Conservation (phyloP, 192 early-diverging fungal species). For the Phlyctochytrium arcticum region DNA sequence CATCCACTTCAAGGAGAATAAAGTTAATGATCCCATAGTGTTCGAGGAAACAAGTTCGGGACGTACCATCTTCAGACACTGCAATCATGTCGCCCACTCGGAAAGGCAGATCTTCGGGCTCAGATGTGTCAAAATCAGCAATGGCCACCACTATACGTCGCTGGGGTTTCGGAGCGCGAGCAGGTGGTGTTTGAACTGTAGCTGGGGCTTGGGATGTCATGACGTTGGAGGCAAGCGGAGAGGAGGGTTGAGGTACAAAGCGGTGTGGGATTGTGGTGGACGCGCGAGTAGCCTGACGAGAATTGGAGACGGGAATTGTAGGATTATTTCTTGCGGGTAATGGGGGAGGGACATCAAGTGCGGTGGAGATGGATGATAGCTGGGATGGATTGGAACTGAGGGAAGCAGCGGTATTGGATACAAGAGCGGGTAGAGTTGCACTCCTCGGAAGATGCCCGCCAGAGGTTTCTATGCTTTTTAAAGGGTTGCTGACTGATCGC, state of each 20-base stretch:
- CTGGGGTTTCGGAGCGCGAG: not conserved
- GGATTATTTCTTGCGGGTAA: no score
- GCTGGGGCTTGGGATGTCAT: not conserved
- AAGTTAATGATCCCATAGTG: no score
- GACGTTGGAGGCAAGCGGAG: not conserved
- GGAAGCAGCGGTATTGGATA: no score
- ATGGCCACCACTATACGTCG: slow-evolving; percentile 1
- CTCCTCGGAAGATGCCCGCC: not conserved
- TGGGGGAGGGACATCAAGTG: no score
- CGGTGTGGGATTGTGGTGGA: not conserved
- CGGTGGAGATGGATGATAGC: no score
- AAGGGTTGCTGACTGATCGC: not conserved
- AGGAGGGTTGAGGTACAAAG: not conserved
- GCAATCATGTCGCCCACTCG: slow-evolving; percentile 21
- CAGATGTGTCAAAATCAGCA: slow-evolving; percentile 7
- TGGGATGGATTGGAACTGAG: no score
- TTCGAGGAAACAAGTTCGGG: no score
- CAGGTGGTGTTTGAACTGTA: not conserved
- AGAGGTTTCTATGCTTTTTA: not conserved
- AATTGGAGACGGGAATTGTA: no score
- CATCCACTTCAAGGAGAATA: slow-evolving; percentile 5
- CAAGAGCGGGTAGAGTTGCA: no score
- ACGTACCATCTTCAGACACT: slow-evolving; percentile 10
- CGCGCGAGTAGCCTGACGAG: no score
- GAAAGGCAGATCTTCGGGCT: slow-evolving; percentile 18